Evolutionary conservation across 768 basidiomycete genomes (phyloP), one percentile per base, ranked within the genome.

Genomic region (Leccinum barrowsii): DNA sequence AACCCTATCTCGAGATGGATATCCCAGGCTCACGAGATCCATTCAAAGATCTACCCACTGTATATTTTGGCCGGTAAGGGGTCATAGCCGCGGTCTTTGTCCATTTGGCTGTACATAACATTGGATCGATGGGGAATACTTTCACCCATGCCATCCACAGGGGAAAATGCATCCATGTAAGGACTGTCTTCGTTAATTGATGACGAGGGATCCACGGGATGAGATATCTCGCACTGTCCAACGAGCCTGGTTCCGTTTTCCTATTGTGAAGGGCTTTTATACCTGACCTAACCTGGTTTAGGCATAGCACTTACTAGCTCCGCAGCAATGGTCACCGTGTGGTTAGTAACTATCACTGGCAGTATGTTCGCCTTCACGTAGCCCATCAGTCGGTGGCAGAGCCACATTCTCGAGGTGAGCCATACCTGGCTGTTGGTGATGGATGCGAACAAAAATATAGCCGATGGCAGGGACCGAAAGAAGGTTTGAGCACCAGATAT

Each of bases 151-250:
- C 80, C 85, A 61, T 87, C 85, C 5, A 78, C 67, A 42, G 82
- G 80, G 24, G 82, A 82, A 56, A 71, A 64, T 26, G 75, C 70
- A 37, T 78, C 78, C 19, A 75, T 70, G n/a, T 69, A 35, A 32
- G 55, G 49, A 52, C n/a, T 7, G 24, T 74, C 70, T 34, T 68
- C 67, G 54, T 72, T 62, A 46, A 76, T 66, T 32, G 69, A 63
- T 51, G 71, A 47, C 24, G 61, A 54, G 26, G 68, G 70, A 26
- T 72, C 59, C 40, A 89, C 82, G 4, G 94, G 94, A 71, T 96
- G 94, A 3, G 93, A 94, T 63, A 96, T 94, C 66, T 93, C 89
- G 70, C 93, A 96, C 74, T 97, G 94, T 15, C 94, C 94, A 44
- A 95, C 85, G 46, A 98, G 82, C 52, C 80, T 83, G 28, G 81